A percentile compares a stretch with the other conserved stretches of the same genome.
Evolutionary conservation across 352 stramenopile species (phyloP).

Genomic region (Globisporangium apiculatum): DNA sequence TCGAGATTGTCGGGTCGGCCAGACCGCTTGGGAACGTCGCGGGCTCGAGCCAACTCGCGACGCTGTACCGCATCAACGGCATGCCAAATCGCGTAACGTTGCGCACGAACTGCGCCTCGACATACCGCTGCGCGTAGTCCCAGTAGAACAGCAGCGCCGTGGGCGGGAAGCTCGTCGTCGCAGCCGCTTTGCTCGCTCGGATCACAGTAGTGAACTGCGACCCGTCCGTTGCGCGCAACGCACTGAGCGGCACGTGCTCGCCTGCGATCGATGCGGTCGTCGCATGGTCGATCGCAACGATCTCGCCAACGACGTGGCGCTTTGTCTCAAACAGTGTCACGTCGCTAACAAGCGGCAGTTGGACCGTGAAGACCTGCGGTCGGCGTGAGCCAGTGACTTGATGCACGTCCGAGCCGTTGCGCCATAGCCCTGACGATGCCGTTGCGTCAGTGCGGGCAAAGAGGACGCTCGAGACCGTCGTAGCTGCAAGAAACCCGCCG

Average conservation of each 20-base stretch:
- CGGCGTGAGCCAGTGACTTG: background rate
- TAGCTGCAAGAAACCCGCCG: conserved; percentile 18
- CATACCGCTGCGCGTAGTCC: conserved; percentile 31
- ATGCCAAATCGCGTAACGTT: conserved; percentile 52
- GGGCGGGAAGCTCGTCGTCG: conserved; percentile 23
- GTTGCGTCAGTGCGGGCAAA: background rate
- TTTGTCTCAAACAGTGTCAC: conserved; percentile 22
- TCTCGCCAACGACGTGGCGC: conserved; percentile 27
- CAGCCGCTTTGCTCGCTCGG: conserved; percentile 14
- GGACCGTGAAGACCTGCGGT: conserved; percentile 11
- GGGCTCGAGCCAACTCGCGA: conserved; percentile 29
- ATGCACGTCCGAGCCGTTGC: conserved; percentile 5
- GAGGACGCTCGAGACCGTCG: conserved; percentile 1
- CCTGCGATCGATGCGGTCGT: conserved; percentile 24
- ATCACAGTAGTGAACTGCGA: conserved; percentile 53
- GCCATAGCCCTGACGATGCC: conserved; percentile 9
- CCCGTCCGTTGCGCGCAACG: conserved; percentile 31
- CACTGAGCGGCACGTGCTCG: conserved; percentile 17
- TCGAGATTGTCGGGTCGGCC: background rate
- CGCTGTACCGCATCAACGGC: conserved; percentile 36
- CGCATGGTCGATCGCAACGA: conserved; percentile 31
- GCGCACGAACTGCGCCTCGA: conserved; percentile 24
- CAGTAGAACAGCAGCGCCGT: conserved; percentile 49
- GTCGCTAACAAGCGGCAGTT: conserved; percentile 20
- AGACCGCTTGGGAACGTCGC: conserved; percentile 29